Base-by-base conservation (phyloP, 164 flowering plant genomes). In the Umbellularia californica region DNA sequence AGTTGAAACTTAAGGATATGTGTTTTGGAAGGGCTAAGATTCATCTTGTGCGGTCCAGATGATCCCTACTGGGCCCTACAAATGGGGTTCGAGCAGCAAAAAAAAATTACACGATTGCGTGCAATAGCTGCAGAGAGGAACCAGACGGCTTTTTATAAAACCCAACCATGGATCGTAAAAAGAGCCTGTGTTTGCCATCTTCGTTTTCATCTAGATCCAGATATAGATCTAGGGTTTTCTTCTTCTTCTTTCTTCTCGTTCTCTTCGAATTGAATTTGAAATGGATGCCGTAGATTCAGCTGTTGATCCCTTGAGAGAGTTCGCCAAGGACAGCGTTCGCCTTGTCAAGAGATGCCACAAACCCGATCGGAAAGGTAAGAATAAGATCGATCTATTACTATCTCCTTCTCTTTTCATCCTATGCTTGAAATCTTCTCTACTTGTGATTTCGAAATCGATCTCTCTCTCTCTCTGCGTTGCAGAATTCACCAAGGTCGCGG, bases 401-500 rank as follows among this genome's bases (percentile, higher is more conserved):
- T 17, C 24, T 22, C 19, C 33, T 23, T 35, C 5, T 68, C 1
- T n/a, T 12, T 50, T 5, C n/a, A 55, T 55, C 60, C 60, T 17
- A 47, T 19, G 2, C 58, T 22, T 24, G 22, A 33, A 50, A 24
- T 58, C 27, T 73, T 12, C 58, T 9, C 60, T 55, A 1, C 20
- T 55, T 14, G 14, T 19, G 60, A 19, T 55, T 55, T 28, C 30
- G 30, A 28, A 28, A 28, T 28, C 4, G 3, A 2, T 28, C 5
- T 30, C 33, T 30, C 5, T 30, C 35, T 30, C 35, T 30, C 35
- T 30, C 0, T 30, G 35, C 35, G 5, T 24, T 70, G 70, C 66
- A 89, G 92, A 89, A 69, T 90, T 90, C 78, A 81, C 91, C 23
- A 89, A 89, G 84, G 92, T 89, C 10, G 91, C 92, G 65, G 74